Conservation (phyloP, 1,284 basidiomycete species). For the Naganishia sp. region DNA sequence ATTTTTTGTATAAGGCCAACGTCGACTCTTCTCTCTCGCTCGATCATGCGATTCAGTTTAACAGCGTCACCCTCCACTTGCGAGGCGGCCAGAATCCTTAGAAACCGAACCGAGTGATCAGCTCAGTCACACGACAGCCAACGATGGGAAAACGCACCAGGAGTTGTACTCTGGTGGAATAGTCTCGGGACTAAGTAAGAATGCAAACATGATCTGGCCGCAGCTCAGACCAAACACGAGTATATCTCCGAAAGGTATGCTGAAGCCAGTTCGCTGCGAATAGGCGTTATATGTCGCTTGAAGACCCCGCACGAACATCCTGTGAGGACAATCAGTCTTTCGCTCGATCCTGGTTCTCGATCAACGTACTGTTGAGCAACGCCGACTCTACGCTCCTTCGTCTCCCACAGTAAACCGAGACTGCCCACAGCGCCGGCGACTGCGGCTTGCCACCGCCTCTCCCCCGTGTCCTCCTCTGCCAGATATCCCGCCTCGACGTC, state of each 20-base stretch:
- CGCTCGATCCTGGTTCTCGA: conserved; percentile 4
- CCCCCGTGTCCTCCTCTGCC: conserved; percentile 59
- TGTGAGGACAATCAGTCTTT: conserved; percentile 25
- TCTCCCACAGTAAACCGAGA: conserved; percentile 81
- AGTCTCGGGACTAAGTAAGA: conserved; percentile 77
- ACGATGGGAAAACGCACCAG: conserved; percentile 60
- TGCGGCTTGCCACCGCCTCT: conserved; percentile 79
- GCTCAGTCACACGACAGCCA: background rate
- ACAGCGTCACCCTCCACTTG: conserved; percentile 66
- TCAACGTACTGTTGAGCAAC: conserved; percentile 75
- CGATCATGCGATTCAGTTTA: conserved; percentile 64
- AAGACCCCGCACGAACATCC: conserved; percentile 54
- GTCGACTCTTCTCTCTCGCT: conserved; percentile 63
- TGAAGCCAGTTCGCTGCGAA: conserved; percentile 56
- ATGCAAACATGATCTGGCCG: conserved; percentile 85
- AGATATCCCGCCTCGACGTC: conserved; percentile 20
- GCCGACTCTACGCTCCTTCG: conserved; percentile 64
- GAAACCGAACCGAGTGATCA: background rate
- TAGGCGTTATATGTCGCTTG: conserved; percentile 56
- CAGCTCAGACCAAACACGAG: conserved; percentile 81
- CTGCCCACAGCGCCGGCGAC: conserved; percentile 77
- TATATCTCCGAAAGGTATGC: conserved; percentile 80
- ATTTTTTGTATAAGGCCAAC: conserved; percentile 62
- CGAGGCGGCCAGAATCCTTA: conserved; percentile 64
- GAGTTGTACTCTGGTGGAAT: conserved; percentile 71